Evolutionary conservation across 2,329 filamentous ascomycete species (phyloP).

Genomic region (Sclerotinia sclerotiorum): DNA sequence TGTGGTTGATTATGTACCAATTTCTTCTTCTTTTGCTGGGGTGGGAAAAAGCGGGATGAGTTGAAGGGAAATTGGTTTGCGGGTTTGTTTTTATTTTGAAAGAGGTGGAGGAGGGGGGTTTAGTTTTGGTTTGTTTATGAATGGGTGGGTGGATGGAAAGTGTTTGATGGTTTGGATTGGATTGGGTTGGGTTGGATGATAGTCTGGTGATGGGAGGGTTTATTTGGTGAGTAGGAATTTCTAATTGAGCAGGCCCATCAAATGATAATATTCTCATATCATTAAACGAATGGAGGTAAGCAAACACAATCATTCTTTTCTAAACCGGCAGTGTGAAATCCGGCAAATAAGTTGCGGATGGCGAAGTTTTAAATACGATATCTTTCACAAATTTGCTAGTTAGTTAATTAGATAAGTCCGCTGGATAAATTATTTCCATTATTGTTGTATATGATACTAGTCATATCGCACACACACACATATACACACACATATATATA

Average conservation of each 20-base stretch:
- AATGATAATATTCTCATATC: constrained; percentile 29
- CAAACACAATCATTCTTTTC: constrained; percentile 38
- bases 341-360: constrained; percentile 35
- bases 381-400: no score
- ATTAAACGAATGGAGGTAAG: constrained; percentile 38
- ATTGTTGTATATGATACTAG: no score
- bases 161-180: no score
- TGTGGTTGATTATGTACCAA: constrained; percentile 69
- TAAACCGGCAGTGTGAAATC: constrained; percentile 35
- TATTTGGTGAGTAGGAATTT: neutral
- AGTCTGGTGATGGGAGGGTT: neutral
- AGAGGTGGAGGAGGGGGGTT: neutral
- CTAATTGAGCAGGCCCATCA: neutral
- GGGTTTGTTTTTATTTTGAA: constrained; percentile 46
- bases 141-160: neutral
- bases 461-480: no score
- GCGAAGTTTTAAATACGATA: neutral
- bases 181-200: no score
- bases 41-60: constrained; percentile 65
- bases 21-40: constrained; percentile 68
- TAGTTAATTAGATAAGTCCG: no score
- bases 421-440: no score
- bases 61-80: constrained; percentile 47
- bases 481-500: no score
- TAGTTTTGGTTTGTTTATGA: neutral